A percentile compares a stretch with the other conserved stretches of the same genome.
Conservation (phyloP, 768 basidiomycete species). For the Mycena rosella region DNA sequence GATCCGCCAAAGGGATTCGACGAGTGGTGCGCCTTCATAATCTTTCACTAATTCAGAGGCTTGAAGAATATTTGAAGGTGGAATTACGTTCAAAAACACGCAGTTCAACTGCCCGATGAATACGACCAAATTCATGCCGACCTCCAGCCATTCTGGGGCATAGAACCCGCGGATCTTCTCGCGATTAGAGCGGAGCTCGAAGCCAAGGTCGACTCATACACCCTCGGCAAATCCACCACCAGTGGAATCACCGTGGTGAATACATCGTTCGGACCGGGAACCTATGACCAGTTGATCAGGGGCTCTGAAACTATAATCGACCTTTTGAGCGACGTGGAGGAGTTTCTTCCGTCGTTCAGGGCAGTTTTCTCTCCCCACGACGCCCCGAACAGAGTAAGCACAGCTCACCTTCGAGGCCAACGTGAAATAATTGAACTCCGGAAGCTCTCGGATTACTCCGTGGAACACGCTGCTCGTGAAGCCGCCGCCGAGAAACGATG, state of each 20-base stretch:
- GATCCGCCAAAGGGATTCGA: constrained; percentile 91
- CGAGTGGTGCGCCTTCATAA: constrained; percentile 68
- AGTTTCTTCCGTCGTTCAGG: constrained; percentile 59
- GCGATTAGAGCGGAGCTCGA: constrained; percentile 53
- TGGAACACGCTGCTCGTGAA: constrained; percentile 40
- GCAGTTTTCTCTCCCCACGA: constrained; percentile 62
- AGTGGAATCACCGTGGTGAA: constrained; percentile 46
- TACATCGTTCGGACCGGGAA: constrained; percentile 52
- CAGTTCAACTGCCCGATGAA: constrained; percentile 87
- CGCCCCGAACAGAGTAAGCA: constrained; percentile 51
- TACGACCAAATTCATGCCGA: constrained; percentile 83
- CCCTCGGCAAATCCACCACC: constrained; percentile 52
- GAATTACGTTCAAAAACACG: constrained; percentile 72
- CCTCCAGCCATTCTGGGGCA: constrained; percentile 86
- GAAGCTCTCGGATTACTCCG: constrained; percentile 36
- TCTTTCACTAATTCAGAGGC: not conserved
- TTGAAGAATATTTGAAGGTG: constrained; percentile 49
- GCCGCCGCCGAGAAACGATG: constrained; percentile 38
- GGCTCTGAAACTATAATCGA: constrained; percentile 48
- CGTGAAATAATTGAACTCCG: not conserved
- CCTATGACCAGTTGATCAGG: constrained; percentile 51
- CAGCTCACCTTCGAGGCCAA: not conserved
- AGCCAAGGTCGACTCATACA: constrained; percentile 55
- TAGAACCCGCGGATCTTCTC: constrained; percentile 60
- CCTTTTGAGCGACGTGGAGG: constrained; percentile 54